Percentiles rank a stretch among this genome's conserved stretches.
phyloP scores from a whole-genome alignment of 208 protist species.

The Leishmania martiniquensis region DNA sequence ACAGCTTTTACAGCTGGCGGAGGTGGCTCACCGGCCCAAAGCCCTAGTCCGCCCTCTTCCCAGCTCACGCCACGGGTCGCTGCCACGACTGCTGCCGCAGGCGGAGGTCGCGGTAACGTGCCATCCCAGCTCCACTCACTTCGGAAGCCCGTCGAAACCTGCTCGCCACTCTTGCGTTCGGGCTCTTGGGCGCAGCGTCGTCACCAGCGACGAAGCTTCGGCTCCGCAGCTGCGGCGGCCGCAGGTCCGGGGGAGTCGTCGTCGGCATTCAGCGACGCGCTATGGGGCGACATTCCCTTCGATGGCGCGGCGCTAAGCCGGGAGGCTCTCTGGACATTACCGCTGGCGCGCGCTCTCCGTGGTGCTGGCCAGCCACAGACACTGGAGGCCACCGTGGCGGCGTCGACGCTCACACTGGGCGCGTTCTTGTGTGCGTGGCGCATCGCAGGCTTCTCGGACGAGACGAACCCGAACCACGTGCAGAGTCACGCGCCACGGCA shows the following conservation, averaged over 20 bases:
- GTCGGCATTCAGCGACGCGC: slow-evolving; percentile 6
- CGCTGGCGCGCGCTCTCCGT: slow-evolving; percentile 21
- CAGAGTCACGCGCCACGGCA: background rate
- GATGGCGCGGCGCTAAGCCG: slow-evolving; percentile 12
- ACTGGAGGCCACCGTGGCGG: slow-evolving; percentile 42
- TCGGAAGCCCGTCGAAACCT: slow-evolving; percentile 6
- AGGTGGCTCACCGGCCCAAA: background rate
- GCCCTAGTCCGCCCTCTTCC: background rate
- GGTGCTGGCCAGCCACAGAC: slow-evolving; percentile 22
- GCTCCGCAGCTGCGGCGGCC: background rate
- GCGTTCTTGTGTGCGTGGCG: slow-evolving; percentile 73
- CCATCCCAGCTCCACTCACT: slow-evolving; percentile 13
- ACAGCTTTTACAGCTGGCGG: background rate
- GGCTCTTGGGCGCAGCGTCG: slow-evolving; percentile 1
- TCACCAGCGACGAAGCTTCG: background rate
- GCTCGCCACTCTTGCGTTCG: background rate
- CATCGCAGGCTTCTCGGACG: slow-evolving; percentile 10
- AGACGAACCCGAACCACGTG: background rate
- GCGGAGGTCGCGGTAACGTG: background rate
- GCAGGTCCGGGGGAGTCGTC: background rate
- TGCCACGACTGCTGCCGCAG: background rate
- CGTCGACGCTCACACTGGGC: slow-evolving; percentile 59
- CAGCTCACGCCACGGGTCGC: background rate
- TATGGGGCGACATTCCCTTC: slow-evolving; percentile 5
- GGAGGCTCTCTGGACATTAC: slow-evolving; percentile 29